Evolutionary conservation across 208 protist species (phyloP), one percentile per base, ranked within the genome.

Genomic region (Leptomonas pyrrhocoris): DNA sequence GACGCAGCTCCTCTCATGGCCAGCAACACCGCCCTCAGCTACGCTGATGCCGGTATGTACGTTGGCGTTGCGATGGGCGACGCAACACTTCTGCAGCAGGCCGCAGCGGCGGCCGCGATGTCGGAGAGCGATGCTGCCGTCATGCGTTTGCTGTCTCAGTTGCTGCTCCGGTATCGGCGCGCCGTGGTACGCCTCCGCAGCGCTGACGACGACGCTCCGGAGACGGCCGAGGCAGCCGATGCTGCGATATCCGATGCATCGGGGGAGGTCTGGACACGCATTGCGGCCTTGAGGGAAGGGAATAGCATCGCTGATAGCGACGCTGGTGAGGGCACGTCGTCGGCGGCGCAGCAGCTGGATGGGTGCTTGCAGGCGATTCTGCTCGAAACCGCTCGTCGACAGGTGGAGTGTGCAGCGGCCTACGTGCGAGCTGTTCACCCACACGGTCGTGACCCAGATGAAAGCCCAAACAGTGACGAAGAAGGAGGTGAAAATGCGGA

Each of bases 1-100:
- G n/a, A 55, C 12, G n/a, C 23, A n/a, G 21, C 23, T 28, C 4
- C 56, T n/a, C 19, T 36, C 21, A 45, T 12, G 27, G 34, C 18
- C n/a, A 42, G 2, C 9, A 19, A 31, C 11, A 18, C 28, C 12
- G 18, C 49, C 15, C 46, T 54, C 13, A n/a, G 42, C 15, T 75
- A 58, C 40, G 71, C 71, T 1, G 71, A 77, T 31, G 71, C 71
- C 7, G 63, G 48, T 4, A 18, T 70, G 13, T 77, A 77, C 45
- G 63, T 71, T 8, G 71, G 45, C 28, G 54, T 77, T 13, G 38
- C 63, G 19, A 67, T 40, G 8, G 48, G 61, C 23, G 63, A 71
- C 43, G 62, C 59, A 19, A 31, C 63, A 23, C 64, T 77, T 38
- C 59, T 78, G 16, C 15, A 61, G 31, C 43, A 49, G 42, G 65